Evolutionary conservation across 2,329 filamentous ascomycete species (phyloP), one percentile per base, ranked within the genome.

Genomic region (Fusarium anguioides): DNA sequence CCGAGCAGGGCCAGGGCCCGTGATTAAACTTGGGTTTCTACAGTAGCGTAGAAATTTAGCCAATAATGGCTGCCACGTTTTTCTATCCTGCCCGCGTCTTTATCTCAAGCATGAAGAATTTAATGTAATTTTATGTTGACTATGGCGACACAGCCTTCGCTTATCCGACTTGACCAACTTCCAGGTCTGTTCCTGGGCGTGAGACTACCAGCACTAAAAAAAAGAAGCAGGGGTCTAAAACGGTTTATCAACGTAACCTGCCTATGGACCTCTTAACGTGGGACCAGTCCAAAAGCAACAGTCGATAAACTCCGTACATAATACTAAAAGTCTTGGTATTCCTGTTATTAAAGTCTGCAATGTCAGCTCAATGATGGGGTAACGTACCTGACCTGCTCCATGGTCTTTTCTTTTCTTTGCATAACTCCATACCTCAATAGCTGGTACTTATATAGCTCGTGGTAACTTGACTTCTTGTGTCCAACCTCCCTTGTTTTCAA

Each of bases 11-110:
- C 21, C 35, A 31, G 33, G 18, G 18, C 4, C 27, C n/a, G 40
- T 44, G 23, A 49, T 39, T 61, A 23, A 27, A 27, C 39, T 31
- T 61, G 58, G 54, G 46, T 60, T 53, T 63, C 59, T 64, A 63
- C 60, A 63, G 49, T 63, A 63, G 60, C 33, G 33, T 33, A 15
- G 10, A n/a, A 15, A 31, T 10, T 18, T 26, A 20, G 10, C 64
- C 64, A 67, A 68, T 68, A n/a, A 47, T 12, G 33, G 15, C 23
- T 35, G 12, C 17, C 26, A 48, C 20, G 15, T 23, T 50, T 20
- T 23, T 29, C 6, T 29, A 4, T 35, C 4, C 9, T n/a, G 9
- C 57, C 58, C 39, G 42, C 24, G 49, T 41, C 37, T 51, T 33
- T 31, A 46, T 47, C 39, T 49, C 31, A 26, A 23, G 33, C 46